Evolutionary conservation across 2,329 filamentous ascomycete species (phyloP).

Genomic region (Fusarium praegraminearum): DNA sequence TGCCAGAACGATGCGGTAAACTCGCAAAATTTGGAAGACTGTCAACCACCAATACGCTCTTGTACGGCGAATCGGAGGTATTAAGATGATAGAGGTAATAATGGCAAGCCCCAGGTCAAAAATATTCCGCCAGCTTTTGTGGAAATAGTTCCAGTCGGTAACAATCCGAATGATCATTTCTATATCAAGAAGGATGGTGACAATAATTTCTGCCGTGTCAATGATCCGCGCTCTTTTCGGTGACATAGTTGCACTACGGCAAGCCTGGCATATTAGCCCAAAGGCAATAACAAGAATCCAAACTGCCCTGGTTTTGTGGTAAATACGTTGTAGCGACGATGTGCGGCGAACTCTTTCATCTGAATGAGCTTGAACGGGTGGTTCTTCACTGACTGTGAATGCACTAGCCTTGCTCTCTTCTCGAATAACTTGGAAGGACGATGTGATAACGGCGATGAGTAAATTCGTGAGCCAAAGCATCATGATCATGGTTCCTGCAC

Average conservation of each 20-base stretch:
- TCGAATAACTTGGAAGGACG: constrained; percentile 96
- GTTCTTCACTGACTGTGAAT: constrained; percentile 80
- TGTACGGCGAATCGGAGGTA: constrained; percentile 81
- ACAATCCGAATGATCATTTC: constrained; percentile 86
- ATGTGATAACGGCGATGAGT: constrained; percentile 95
- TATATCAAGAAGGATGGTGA: constrained; percentile 81
- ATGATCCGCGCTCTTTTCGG: constrained; percentile 72
- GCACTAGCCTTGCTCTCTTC: constrained; percentile 96
- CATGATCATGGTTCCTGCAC: constrained; percentile 84
- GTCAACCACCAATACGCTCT: constrained; percentile 89
- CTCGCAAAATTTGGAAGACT: constrained; percentile 90
- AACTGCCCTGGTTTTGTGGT: constrained; percentile 77
- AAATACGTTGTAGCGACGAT: constrained; percentile 74
- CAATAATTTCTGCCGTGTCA: constrained; percentile 75
- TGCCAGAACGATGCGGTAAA: constrained; percentile 91
- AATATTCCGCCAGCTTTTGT: constrained; percentile 78
- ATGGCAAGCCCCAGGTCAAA: constrained; percentile 85
- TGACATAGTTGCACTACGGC: constrained; percentile 82
- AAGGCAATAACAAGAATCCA: constrained; percentile 87
- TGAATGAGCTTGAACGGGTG: constrained; percentile 50
- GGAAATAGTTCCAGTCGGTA: constrained; percentile 85
- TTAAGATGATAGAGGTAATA: constrained; percentile 84
- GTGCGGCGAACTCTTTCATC: constrained; percentile 55
- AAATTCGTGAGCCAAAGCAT: constrained; percentile 97
- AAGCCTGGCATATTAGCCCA: constrained; percentile 81